Conservation (phyloP, 2,329 filamentous ascomycete genomes). For the Aspergillus candidus region DNA sequence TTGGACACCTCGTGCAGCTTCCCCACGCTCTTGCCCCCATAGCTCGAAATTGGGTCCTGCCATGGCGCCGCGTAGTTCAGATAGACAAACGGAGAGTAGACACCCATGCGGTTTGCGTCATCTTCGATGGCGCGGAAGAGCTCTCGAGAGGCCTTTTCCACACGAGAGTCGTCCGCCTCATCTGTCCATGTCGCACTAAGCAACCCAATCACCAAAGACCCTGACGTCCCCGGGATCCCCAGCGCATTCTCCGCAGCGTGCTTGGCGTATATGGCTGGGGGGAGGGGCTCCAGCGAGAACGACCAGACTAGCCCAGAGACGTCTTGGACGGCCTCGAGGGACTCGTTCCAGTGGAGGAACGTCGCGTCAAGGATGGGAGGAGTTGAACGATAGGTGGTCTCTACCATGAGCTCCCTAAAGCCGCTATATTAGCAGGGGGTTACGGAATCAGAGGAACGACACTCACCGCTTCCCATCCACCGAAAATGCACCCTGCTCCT, state of each 20-base stretch:
- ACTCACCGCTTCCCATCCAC: background rate
- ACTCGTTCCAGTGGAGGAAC: background rate
- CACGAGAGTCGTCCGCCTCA: conserved; percentile 24
- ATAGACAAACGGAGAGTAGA: conserved; percentile 1
- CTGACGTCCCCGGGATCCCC: conserved; percentile 1
- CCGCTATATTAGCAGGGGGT: background rate
- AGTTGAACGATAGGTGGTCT: background rate
- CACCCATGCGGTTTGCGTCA: conserved; percentile 1
- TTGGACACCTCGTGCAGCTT: too few species aligned
- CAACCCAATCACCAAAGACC: conserved; percentile 18
- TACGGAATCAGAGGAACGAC: too few species aligned
- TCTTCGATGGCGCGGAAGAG: conserved; percentile 13
- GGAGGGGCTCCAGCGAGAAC: conserved; percentile 4
- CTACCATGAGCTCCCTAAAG: background rate
- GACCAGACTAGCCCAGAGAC: conserved; percentile 3
- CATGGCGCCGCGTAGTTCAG: conserved; percentile 1
- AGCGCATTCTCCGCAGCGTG: conserved; percentile 13
- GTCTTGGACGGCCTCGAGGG: background rate
- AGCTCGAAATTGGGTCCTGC: conserved; percentile 2
- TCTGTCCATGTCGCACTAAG: conserved; percentile 27
- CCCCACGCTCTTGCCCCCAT: background rate
- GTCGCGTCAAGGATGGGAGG: background rate
- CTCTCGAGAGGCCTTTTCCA: conserved; percentile 19
- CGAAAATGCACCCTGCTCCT: background rate
- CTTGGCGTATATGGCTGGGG: conserved; percentile 9